These are phyloP conservation scores for Pichiaceae sp. DNA, from an alignment of 1,139 yeast species.

Conservation along the genomic window DNA sequence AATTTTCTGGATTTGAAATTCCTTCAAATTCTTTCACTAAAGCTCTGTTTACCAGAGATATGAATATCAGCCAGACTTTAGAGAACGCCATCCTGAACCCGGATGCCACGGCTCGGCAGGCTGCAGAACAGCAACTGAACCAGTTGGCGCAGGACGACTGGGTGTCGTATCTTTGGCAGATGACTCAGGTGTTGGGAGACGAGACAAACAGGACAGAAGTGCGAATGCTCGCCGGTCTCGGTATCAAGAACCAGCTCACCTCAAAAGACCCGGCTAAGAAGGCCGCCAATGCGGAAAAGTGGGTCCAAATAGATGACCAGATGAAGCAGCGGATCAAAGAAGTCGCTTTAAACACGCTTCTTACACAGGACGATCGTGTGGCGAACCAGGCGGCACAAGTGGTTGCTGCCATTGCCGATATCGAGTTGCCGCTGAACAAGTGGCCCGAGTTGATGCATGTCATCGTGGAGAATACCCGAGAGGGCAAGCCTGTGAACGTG, in stretches of 20 bases:
- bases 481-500: slow-evolving; percentile 67
- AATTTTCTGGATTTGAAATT: no score
- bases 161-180: slow-evolving; percentile 59
- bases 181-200: slow-evolving; percentile 67
- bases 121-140: slow-evolving; percentile 74
- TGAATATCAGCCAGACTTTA: slow-evolving; percentile 67
- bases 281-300: slow-evolving; percentile 47
- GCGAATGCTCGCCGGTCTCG: slow-evolving; percentile 86
- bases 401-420: slow-evolving; percentile 92
- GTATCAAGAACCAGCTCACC: slow-evolving; percentile 77
- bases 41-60: slow-evolving; percentile 12
- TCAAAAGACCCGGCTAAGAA: slow-evolving; percentile 58
- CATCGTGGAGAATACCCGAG: slow-evolving; percentile 77
- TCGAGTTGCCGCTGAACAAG: slow-evolving; percentile 78
- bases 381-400: slow-evolving; percentile 89
- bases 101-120: slow-evolving; percentile 61
- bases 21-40: neutral
- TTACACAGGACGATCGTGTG: slow-evolving; percentile 65
- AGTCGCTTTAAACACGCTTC: slow-evolving; percentile 55
- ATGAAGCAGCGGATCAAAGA: slow-evolving; percentile 61
- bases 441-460: slow-evolving; percentile 84
- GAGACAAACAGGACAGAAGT: slow-evolving; percentile 67
- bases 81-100: slow-evolving; percentile 69
- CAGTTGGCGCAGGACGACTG: slow-evolving; percentile 71
- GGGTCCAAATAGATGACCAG: slow-evolving; percentile 49